Conservation (phyloP, 257 asterid genomes). For the Ligustrum vulgare region DNA sequence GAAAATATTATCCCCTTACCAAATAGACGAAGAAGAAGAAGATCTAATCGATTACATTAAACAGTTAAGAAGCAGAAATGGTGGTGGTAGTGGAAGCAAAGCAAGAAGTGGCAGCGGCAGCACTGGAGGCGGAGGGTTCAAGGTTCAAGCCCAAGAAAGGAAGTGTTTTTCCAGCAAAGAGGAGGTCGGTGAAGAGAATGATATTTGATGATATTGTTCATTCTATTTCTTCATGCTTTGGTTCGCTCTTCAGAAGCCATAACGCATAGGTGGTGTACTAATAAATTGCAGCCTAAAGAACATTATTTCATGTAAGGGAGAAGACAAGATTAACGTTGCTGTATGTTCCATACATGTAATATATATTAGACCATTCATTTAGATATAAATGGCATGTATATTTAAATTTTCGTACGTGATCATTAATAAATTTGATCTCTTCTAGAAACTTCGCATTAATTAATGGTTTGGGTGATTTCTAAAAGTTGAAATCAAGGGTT, state of each 20-base stretch:
- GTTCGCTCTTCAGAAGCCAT: neutral
- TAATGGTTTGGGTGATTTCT: no score
- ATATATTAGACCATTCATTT: no score
- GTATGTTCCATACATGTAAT: neutral
- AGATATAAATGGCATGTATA: no score
- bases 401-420: no score
- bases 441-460: no score
- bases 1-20: neutral
- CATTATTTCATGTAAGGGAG: neutral
- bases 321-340: no score
- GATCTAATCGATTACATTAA: neutral
- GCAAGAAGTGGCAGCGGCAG: neutral
- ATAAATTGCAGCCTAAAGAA: neutral
- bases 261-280: neutral
- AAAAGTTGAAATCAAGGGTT: no score
- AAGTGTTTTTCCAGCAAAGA: conserved; percentile 43
- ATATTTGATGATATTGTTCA: conserved; percentile 25
- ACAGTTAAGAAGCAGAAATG: neutral
- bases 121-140: neutral
- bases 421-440: no score
- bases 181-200: conserved; percentile 38
- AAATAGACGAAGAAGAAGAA: neutral
- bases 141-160: conserved; percentile 30
- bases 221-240: conserved; percentile 6
- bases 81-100: conserved; percentile 22